Evolutionary conservation across 768 basidiomycete genomes (phyloP).

Genomic region (Lyophyllum shimeji): DNA sequence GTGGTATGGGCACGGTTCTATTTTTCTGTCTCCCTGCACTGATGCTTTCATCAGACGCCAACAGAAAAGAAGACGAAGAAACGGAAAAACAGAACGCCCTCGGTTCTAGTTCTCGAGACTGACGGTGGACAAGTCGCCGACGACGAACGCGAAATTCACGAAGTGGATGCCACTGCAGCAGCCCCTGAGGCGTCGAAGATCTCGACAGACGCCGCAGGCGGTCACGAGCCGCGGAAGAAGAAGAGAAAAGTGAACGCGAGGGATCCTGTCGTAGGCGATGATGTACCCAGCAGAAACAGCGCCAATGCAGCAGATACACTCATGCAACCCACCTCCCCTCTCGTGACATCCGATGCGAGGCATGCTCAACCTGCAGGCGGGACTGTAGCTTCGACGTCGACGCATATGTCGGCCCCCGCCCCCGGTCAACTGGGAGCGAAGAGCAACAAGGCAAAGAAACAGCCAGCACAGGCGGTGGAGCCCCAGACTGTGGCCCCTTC

Average conservation of each 20-base stretch:
- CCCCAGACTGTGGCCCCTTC: background rate
- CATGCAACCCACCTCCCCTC: background rate
- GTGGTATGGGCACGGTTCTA: slow-evolving; percentile 1
- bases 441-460: background rate
- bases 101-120: background rate
- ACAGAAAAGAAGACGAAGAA: slow-evolving; percentile 18
- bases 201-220: background rate
- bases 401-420: background rate
- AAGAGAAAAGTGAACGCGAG: slow-evolving; percentile 7
- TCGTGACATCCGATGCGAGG: background rate
- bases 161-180: background rate
- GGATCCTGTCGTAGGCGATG: background rate
- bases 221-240: slow-evolving; percentile 11
- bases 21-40: background rate
- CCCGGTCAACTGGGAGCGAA: background rate
- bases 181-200: background rate
- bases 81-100: slow-evolving; percentile 2
- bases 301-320: background rate
- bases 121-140: background rate
- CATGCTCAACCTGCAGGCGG: background rate
- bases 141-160: background rate
- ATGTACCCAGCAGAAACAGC: background rate
- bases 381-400: background rate
- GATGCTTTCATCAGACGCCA: background rate
- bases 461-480: background rate